These are phyloP conservation scores for Rhamnella rubrinervis DNA, from an alignment of 331 rosid genomes.

Conservation along the genomic window DNA sequence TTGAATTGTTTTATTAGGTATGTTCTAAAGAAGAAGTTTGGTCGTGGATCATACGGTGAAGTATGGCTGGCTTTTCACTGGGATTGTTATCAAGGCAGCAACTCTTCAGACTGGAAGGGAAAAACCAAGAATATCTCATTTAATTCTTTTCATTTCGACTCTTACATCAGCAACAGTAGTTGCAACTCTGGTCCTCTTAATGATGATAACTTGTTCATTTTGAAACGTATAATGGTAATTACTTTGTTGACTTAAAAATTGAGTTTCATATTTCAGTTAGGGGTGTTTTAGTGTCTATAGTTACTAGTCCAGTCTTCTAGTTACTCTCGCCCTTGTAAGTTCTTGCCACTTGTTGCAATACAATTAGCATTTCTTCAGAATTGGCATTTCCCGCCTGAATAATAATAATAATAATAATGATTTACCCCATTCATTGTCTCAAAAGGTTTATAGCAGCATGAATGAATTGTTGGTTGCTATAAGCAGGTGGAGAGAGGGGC, in stretches of 20 bases:
- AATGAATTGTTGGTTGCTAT: conserved; percentile 23
- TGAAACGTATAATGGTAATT: conserved; percentile 95
- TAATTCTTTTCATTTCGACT: conserved; percentile 19
- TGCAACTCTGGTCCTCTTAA: conserved; percentile 50
- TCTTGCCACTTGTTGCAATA: neutral
- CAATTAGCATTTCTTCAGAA: neutral
- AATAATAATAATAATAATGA: neutral
- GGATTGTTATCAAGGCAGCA: conserved; percentile 63
- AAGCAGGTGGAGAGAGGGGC: conserved; percentile 91
- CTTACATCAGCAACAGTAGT: conserved; percentile 25
- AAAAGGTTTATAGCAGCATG: neutral
- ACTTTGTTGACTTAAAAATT: conserved; percentile 11
- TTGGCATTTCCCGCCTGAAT: too few species aligned
- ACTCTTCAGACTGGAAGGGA: conserved; percentile 36
- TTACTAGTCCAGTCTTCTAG: neutral
- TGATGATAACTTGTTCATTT: conserved; percentile 65
- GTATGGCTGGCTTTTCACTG: conserved; percentile 95
- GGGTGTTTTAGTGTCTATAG: neutral
- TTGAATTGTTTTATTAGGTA: conserved; percentile 49
- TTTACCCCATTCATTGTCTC: neutral
- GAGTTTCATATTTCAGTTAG: neutral
- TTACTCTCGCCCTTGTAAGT: neutral
- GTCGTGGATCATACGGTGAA: conserved; percentile 97
- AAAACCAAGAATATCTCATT: conserved; percentile 33
- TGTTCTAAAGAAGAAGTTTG: conserved; percentile 76